phyloP scores from a whole-genome alignment of 139 green algal species.

The Desmodesmus armatus region DNA sequence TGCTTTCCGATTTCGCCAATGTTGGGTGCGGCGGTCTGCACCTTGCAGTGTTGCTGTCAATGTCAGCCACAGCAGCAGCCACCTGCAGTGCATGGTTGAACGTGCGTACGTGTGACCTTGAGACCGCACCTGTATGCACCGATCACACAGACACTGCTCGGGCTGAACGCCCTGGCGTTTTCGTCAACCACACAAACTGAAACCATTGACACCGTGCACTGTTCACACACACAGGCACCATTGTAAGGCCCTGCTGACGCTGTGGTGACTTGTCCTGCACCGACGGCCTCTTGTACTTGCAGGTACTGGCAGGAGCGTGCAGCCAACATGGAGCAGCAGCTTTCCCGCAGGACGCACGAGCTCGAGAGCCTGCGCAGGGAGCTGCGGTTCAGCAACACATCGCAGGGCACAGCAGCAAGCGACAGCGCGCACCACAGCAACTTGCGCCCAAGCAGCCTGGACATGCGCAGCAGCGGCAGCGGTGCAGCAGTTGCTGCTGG shows the following conservation, averaged over 20 bases:
- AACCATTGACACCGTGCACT: too few species aligned
- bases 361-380: slow-evolving; percentile 31
- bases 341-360: slow-evolving; percentile 29
- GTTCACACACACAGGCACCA: too few species aligned
- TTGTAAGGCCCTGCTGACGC: too few species aligned
- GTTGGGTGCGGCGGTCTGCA: background rate
- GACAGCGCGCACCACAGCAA: background rate
- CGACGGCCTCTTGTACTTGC: background rate
- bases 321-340: slow-evolving; percentile 38
- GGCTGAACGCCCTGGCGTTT: too few species aligned
- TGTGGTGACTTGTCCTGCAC: background rate
- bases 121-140: too few species aligned
- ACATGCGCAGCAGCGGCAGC: slow-evolving; percentile 25
- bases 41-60: background rate
- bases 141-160: too few species aligned
- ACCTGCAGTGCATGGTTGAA: too few species aligned
- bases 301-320: slow-evolving; percentile 46
- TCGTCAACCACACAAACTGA: too few species aligned
- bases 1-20: too few species aligned
- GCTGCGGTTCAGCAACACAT: background rate
- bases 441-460: background rate
- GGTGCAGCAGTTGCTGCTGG: background rate
- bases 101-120: too few species aligned
- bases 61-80: too few species aligned
- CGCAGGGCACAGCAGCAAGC: background rate